A percentile compares a stretch with the other conserved stretches of the same genome.
Conservation (phyloP, 2,329 filamentous ascomycete species). For the Aspergillus ustus region DNA sequence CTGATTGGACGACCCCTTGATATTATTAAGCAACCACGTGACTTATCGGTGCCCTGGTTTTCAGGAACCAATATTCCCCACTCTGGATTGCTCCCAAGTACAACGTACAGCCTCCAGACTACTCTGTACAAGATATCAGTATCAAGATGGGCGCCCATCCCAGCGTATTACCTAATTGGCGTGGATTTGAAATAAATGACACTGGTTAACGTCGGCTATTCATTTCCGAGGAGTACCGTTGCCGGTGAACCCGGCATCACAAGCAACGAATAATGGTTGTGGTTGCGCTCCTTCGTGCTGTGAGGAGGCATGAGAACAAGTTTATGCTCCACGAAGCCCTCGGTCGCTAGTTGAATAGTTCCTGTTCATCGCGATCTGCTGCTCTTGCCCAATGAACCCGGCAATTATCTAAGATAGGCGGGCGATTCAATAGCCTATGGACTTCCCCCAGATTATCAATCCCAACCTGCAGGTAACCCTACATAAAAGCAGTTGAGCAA, state of each 20-base stretch:
- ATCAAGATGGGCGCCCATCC: neutral
- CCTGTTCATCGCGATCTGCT: neutral
- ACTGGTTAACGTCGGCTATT: neutral
- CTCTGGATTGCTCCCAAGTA: too few species aligned
- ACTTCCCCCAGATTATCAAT: neutral
- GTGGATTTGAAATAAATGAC: neutral
- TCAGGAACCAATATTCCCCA: conserved; percentile 12
- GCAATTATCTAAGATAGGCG: too few species aligned
- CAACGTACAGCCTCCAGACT: too few species aligned
- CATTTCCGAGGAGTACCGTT: neutral
- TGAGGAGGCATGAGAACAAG: neutral
- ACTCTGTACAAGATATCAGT: neutral
- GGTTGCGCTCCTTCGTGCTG: neutral
- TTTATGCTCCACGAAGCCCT: neutral
- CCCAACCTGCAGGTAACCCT: neutral
- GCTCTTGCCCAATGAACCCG: neutral
- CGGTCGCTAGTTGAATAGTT: neutral
- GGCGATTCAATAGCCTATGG: neutral
- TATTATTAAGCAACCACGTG: conserved; percentile 1
- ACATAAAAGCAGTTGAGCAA: neutral
- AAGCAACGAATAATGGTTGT: neutral
- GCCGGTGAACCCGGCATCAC: neutral
- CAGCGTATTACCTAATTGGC: neutral
- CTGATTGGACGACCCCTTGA: neutral
- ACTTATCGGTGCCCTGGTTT: neutral